These are phyloP conservation scores for Decorospora gaudefroyi DNA, from an alignment of 2,329 filamentous ascomycete genomes.

Conservation along the genomic window DNA sequence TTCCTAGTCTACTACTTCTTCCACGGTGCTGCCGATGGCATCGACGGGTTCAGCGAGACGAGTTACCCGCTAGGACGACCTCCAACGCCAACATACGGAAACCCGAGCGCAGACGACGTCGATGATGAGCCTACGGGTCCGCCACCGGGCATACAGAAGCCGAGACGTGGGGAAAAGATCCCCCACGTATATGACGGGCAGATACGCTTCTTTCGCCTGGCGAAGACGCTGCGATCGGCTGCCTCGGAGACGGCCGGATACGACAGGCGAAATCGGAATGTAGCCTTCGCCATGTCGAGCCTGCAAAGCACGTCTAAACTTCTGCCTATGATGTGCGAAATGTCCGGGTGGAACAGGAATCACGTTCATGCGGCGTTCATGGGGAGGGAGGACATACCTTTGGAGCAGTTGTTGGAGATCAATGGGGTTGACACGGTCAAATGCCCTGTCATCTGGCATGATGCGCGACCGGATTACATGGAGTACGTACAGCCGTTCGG, in stretches of 20 bases:
- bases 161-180: conserved; percentile 19
- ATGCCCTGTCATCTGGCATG: conserved; percentile 70
- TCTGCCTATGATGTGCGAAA: conserved; percentile 83
- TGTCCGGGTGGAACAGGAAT: conserved; percentile 71
- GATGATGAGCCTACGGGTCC: conserved; percentile 32
- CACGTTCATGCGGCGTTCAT: conserved; percentile 82
- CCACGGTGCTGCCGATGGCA: conserved; percentile 39
- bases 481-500: conserved; percentile 38
- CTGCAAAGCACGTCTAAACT: conserved; percentile 72
- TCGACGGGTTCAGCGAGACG: neutral
- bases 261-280: conserved; percentile 64
- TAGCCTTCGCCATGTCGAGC: conserved; percentile 78
- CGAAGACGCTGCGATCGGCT: conserved; percentile 61
- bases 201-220: conserved; percentile 70
- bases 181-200: conserved; percentile 64
- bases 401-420: conserved; percentile 71
- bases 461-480: conserved; percentile 78
- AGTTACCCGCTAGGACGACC: conserved; percentile 6
- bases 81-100: conserved; percentile 15
- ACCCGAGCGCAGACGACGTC: conserved; percentile 8
- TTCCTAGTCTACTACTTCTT: conserved; percentile 66
- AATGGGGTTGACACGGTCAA: conserved; percentile 73
- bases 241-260: conserved; percentile 61
- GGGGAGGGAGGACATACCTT: conserved; percentile 69
- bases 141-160: conserved; percentile 31